Base-by-base conservation (phyloP, 2,329 filamentous ascomycete genomes). In the Trichoderma koningii region DNA sequence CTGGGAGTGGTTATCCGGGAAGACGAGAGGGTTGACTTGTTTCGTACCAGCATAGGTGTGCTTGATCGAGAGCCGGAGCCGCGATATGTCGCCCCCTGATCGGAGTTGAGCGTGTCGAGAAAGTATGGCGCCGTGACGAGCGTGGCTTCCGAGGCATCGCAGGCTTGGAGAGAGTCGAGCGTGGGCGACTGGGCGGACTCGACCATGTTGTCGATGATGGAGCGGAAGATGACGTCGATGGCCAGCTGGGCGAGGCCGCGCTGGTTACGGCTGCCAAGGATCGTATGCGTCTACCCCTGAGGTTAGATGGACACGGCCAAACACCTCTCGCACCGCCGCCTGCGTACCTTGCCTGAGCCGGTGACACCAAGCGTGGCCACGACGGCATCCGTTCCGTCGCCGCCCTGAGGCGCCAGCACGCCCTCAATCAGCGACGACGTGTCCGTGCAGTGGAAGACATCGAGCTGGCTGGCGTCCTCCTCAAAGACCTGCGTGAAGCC, bases 401-500 rank as follows among this genome's bases (percentile, higher is more conserved):
- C 86, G 41, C 89, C 89, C 51, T 86, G 81, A 23, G 85, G 83
- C 7, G 89, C 89, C 48, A 99, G 75, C 3, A 97, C 93, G 21
- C 92, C 92, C 71, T 94, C 88, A 7, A 97, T 85, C 50, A 97
- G 81, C 0, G 87, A 83, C 15, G 90, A 80, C 51, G 97, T 86
- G 26, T 89, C 89, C 0, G 90, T 91, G 72, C 89, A 89, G 69
- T 92, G 85, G 74, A 99, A 97, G 10, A 99, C 79, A 72, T 97
- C 92, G 30, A 95, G 81, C 74, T 99, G 95, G 7, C 85, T 86
- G 1, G 92, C 88, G 71, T 90, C 83, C 73, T 98, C 93, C 71
- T 96, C 90, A 71, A 98, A 97, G 1, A 99, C 93, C 68, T 87
- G 87, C 0, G 95, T 99, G 74, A 99, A 99, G 1, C 89, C 91